Evolutionary conservation across 495 filamentous ascomycete species (phyloP).

Genomic region (Friedmanniomyces endolithicus): DNA sequence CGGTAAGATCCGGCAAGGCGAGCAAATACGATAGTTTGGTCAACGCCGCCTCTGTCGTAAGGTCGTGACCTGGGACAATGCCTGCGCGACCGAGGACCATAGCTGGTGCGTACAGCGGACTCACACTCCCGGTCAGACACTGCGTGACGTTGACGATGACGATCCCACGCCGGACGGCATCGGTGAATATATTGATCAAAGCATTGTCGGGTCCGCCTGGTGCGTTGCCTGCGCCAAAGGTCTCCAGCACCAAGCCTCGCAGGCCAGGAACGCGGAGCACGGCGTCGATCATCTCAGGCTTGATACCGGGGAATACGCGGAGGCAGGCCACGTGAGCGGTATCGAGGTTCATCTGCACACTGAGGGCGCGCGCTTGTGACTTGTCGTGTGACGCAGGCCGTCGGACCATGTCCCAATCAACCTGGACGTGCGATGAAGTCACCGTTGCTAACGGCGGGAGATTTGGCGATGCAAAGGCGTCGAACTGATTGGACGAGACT

Average conservation of each 20-base stretch:
- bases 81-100: slow-evolving; percentile 76
- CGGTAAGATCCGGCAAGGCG: slow-evolving; percentile 48
- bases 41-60: slow-evolving; percentile 87
- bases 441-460: slow-evolving; percentile 66
- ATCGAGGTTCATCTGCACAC: slow-evolving; percentile 65
- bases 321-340: slow-evolving; percentile 85
- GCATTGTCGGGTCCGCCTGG: slow-evolving; percentile 73
- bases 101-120: slow-evolving; percentile 82
- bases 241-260: slow-evolving; percentile 78
- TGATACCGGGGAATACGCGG: slow-evolving; percentile 90
- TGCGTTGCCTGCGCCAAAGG: slow-evolving; percentile 90
- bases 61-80: slow-evolving; percentile 82
- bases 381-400: slow-evolving; percentile 9
- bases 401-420: slow-evolving; percentile 76
- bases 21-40: slow-evolving; percentile 89
- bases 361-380: slow-evolving; percentile 11
- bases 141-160: slow-evolving; percentile 91
- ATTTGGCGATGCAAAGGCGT: slow-evolving; percentile 81
- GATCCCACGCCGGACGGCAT: slow-evolving; percentile 67
- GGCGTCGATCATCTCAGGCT: slow-evolving; percentile 85
- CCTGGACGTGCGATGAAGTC: slow-evolving; percentile 64
- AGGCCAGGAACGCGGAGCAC: slow-evolving; percentile 69
- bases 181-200: slow-evolving; percentile 66
- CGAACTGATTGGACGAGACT: slow-evolving; percentile 72
- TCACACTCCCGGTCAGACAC: slow-evolving; percentile 79